Conservation (phyloP, 768 basidiomycete species). For the Trametes elegans region DNA sequence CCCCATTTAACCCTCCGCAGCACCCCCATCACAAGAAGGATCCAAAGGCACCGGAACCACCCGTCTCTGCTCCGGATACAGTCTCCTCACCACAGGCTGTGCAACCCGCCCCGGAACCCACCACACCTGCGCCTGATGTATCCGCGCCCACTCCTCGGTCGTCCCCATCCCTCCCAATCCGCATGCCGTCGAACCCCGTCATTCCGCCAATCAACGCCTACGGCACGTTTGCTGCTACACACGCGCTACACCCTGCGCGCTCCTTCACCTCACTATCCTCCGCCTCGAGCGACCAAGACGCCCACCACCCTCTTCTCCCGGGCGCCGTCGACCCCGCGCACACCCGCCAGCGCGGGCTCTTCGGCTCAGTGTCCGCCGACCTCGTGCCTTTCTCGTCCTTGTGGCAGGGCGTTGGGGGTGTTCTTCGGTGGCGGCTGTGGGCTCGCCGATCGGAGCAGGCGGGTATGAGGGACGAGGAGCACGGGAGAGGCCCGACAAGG, state of each 20-base stretch:
- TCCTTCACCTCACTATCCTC: constrained; percentile 11
- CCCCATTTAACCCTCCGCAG: neutral
- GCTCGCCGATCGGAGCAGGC: neutral
- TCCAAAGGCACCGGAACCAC: neutral
- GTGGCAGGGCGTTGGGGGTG: constrained; percentile 5
- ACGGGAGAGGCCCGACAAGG: neutral
- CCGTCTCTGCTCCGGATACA: neutral
- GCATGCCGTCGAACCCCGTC: constrained; percentile 31
- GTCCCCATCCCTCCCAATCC: neutral
- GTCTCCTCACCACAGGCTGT: neutral
- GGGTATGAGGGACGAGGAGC: neutral
- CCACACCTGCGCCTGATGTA: neutral
- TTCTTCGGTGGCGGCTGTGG: neutral
- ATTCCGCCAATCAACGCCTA: constrained; percentile 50
- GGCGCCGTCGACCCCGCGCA: neutral
- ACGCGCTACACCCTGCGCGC: constrained; percentile 9
- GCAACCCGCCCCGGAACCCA: neutral
- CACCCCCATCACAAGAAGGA: constrained; percentile 11
- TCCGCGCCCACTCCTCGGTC: neutral
- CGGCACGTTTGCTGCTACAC: constrained; percentile 44
- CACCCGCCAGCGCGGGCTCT: neutral
- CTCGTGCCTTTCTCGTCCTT: constrained; percentile 27
- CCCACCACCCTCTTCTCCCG: constrained; percentile 41
- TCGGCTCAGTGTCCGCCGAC: constrained; percentile 21
- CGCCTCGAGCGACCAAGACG: constrained; percentile 17